Evolutionary conservation across 805 yeast genomes (phyloP).

Genomic region (Jamesozyma gamospora): DNA sequence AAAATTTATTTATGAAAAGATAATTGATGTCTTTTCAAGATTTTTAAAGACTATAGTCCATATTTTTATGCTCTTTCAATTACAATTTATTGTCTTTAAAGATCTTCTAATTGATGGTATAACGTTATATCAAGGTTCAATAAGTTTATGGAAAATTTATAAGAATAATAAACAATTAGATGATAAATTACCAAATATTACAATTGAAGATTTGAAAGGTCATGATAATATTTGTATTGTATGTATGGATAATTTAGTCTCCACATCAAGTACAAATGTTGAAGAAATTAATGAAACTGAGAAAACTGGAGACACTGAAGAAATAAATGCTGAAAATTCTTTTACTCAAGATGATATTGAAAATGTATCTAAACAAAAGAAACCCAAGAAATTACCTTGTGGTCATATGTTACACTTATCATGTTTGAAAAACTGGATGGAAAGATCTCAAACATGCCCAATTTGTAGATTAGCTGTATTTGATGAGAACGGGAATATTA

Average conservation of each 20-base stretch:
- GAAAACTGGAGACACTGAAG: neutral
- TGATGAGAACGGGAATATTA: slow-evolving; percentile 24
- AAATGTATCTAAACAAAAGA: slow-evolving; percentile 8
- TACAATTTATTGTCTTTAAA: slow-evolving; percentile 41
- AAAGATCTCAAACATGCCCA: slow-evolving; percentile 88
- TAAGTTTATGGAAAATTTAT: slow-evolving; percentile 32
- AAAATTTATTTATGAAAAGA: slow-evolving; percentile 49
- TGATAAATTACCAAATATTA: slow-evolving; percentile 51
- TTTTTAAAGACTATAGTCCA: slow-evolving; percentile 38
- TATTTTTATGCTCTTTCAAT: slow-evolving; percentile 36
- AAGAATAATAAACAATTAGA: slow-evolving; percentile 53
- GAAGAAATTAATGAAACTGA: neutral
- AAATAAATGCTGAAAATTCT: neutral
- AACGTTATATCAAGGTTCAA: slow-evolving; percentile 27
- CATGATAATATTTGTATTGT: slow-evolving; percentile 68
- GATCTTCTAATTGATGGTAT: slow-evolving; percentile 35
- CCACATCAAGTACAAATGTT: slow-evolving; percentile 11
- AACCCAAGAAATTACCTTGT: slow-evolving; percentile 72
- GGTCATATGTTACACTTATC: slow-evolving; percentile 84
- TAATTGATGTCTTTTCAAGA: slow-evolving; percentile 45
- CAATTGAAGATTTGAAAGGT: slow-evolving; percentile 52
- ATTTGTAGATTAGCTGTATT: slow-evolving; percentile 72
- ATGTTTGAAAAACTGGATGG: slow-evolving; percentile 88
- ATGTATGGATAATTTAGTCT: slow-evolving; percentile 81
- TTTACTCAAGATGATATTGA: slow-evolving; percentile 8